Base-by-base conservation (phyloP, 1,139 yeast species). In the Candida sanyaensis region DNA sequence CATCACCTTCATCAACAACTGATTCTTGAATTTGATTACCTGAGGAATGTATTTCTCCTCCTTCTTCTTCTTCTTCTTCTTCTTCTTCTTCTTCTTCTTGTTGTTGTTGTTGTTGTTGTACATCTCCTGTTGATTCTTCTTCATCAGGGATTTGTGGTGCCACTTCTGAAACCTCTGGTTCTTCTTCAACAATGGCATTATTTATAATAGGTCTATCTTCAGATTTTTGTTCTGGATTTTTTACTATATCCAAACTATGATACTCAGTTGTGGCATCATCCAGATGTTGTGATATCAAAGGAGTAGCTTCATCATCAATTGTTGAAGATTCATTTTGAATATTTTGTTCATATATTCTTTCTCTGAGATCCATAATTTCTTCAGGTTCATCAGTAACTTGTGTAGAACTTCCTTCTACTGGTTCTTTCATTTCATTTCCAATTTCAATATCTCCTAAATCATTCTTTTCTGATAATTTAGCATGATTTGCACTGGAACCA, bases 331-430 rank as follows among this genome's bases (percentile, higher is more conserved):
- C 46, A 47, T 50, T 54, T 30, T 53, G 56, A 34, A 61, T 55
- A 32, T 55, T 57, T 41, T 65, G 70, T 47, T 73, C 78, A 50
- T 73, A 73, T 1, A 66, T 55, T 45, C 77, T 57, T 52, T 69
- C 69, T 45, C 74, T 58, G 43, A 70, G 60, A 52, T 72, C 71
- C 75, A 73, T 71, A 13, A 68, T 59, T 44, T 71, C 77, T 49
- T 71, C 76, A 0, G 75, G 66, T 29, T 69, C 76, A 47, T 71
- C 48, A 1, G 77, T 71, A 8, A 72, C 61, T 7, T 50, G 51
- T 4, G 69, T 52, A 4, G 62, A 57, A 13, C 54, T 53, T 39
- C 50, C 50, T 40, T 44, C 49, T 31, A 49, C 45, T 30, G 52
- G 50, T 41, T 58, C 57, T 24, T 56, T 52, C 26, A 49, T 49